A percentile compares a stretch with the other conserved stretches of the same genome.
Evolutionary conservation across 495 filamentous ascomycete genomes (phyloP).

Genomic region (Ascobolus immersus): DNA sequence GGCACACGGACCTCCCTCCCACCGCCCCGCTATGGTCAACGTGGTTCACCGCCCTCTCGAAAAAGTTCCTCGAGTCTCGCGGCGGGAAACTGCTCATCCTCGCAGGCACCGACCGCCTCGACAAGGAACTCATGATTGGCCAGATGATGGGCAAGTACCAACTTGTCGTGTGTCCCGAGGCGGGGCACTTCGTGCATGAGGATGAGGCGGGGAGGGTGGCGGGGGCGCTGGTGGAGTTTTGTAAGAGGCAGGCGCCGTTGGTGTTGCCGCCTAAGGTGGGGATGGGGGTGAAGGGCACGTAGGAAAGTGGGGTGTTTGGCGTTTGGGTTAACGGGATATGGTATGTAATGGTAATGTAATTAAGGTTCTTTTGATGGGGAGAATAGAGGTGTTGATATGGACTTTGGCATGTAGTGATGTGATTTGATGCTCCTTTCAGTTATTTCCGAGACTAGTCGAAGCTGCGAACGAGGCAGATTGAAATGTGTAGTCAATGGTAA

Average conservation of each 20-base stretch:
- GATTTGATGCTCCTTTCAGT: too few relatives aligned
- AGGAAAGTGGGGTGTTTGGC: too few relatives aligned
- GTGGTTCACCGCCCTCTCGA: constrained; percentile 74
- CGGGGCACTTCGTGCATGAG: constrained; percentile 90
- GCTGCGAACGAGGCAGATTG: too few relatives aligned
- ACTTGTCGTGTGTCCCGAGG: constrained; percentile 77
- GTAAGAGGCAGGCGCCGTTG: constrained; percentile 58
- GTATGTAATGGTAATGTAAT: too few relatives aligned
- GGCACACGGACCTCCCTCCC: constrained; percentile 59
- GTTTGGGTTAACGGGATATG: too few relatives aligned
- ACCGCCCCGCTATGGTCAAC: constrained; percentile 84
- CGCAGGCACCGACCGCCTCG: constrained; percentile 79
- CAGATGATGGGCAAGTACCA: constrained; percentile 78
- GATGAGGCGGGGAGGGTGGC: constrained; percentile 78
- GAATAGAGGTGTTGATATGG: too few relatives aligned
- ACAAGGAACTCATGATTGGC: constrained; percentile 86
- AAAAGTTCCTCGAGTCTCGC: constrained; percentile 58
- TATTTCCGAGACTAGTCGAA: too few relatives aligned
- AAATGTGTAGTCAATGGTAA: too few relatives aligned
- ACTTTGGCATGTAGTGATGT: too few relatives aligned
- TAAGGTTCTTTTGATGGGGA: too few relatives aligned
- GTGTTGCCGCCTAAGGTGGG: constrained; percentile 74
- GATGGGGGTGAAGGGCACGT: too few relatives aligned
- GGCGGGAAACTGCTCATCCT: constrained; percentile 80
- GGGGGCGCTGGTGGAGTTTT: constrained; percentile 63